Conservation (phyloP, 2,329 filamentous ascomycete genomes). For the Macrophomina phaseolina region DNA sequence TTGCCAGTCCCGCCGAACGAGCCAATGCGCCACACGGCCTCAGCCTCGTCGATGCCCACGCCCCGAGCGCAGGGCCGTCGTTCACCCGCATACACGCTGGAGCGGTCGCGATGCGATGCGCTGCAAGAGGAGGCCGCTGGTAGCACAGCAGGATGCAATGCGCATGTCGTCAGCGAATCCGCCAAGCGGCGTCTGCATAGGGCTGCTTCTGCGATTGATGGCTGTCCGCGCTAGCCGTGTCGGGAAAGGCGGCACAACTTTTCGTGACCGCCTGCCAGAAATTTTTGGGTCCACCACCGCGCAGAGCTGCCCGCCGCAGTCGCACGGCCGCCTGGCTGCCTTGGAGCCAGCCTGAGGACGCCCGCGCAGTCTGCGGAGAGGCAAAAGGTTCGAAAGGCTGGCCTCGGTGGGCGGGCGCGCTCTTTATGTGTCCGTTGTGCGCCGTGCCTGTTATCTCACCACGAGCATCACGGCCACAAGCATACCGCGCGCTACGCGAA, state of each 20-base stretch:
- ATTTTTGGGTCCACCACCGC: slow-evolving; percentile 19
- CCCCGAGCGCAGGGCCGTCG: background rate
- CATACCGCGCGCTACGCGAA: slow-evolving; percentile 21
- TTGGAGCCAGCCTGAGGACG: background rate
- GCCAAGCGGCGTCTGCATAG: slow-evolving; percentile 18
- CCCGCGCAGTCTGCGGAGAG: background rate
- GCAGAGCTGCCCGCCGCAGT: slow-evolving; percentile 7
- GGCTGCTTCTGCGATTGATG: slow-evolving; percentile 23
- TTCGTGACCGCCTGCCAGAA: slow-evolving; percentile 24
- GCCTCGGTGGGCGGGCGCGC: slow-evolving; percentile 6
- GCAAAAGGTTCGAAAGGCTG: slow-evolving; percentile 14
- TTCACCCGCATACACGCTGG: background rate
- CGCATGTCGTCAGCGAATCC: slow-evolving; percentile 16
- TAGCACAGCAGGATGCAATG: background rate
- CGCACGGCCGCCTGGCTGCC: background rate
- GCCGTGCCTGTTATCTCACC: slow-evolving; percentile 16
- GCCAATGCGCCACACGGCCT: slow-evolving; percentile 4
- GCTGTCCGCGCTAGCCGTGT: slow-evolving; percentile 21
- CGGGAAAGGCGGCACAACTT: slow-evolving; percentile 21
- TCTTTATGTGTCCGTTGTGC: slow-evolving; percentile 23
- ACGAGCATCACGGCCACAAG: slow-evolving; percentile 6
- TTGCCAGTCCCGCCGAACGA: background rate
- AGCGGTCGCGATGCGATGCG: background rate
- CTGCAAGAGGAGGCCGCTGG: background rate
- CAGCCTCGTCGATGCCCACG: background rate